phyloP scores from a whole-genome alignment of 805 yeast species.

The Pichia nakasei region DNA sequence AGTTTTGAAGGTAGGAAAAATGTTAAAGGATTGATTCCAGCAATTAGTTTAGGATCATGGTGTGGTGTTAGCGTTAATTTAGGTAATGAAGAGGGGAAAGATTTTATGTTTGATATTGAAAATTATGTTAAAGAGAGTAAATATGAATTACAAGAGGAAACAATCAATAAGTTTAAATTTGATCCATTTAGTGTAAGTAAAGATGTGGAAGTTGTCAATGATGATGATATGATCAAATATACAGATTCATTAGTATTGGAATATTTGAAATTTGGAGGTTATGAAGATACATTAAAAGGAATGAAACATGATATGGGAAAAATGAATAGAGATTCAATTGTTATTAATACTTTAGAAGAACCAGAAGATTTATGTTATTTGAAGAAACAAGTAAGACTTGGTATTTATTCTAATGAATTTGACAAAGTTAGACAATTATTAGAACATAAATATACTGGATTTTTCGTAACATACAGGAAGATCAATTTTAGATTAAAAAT shows the following conservation, averaged over 20 bases:
- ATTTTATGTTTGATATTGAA: conserved; percentile 41
- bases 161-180: neutral
- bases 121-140: conserved; percentile 36
- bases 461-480: conserved; percentile 25
- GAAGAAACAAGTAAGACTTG: conserved; percentile 35
- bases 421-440: conserved; percentile 34
- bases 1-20: conserved; percentile 5
- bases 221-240: conserved; percentile 12
- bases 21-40: conserved; percentile 27
- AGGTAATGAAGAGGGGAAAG: conserved; percentile 27
- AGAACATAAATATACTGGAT: conserved; percentile 30
- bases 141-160: conserved; percentile 14
- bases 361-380: conserved; percentile 27
- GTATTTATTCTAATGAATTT: conserved; percentile 36
- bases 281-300: conserved; percentile 42
- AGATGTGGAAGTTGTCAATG: neutral
- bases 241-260: conserved; percentile 23
- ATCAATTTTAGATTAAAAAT: conserved; percentile 36
- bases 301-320: conserved; percentile 37
- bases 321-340: conserved; percentile 23
- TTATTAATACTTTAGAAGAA: conserved; percentile 17
- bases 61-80: conserved; percentile 43
- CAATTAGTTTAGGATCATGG: conserved; percentile 37
- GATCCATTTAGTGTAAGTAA: neutral
- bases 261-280: conserved; percentile 54